Base-by-base conservation (phyloP, 805 yeast genomes). In the Candida saitoana region DNA sequence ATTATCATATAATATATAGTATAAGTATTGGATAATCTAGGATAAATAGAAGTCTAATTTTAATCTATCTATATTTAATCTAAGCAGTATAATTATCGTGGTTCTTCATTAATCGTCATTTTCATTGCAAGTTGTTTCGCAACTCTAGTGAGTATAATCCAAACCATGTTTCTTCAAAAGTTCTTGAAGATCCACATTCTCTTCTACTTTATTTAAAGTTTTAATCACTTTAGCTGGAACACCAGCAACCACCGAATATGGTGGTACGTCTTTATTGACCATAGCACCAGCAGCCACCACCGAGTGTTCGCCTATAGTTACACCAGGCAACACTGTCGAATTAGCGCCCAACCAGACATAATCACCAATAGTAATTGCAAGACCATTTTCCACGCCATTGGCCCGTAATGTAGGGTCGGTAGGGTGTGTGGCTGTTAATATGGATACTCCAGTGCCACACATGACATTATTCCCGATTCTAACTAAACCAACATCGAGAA, bases 261-360 rank as follows among this genome's bases (percentile, higher is more conserved):
- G 60, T 1, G 82, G 81, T 18, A 82, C 69, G 43, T 72, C 76
- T 42, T 64, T 74, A 9, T 73, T 70, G 19, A 83, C 86, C 2
- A 81, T 81, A 4, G 81, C 59, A 3, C 85, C 86, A 3, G 88
- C 84, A 3, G 82, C 88, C 32, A 83, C 67, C 1, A 77, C 77
- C 3, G 72, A 69, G 4, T 77, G 74, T 19, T 38, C 42, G n/a
- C 50, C 50, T 34, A 47, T 32, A 18, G 50, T 47, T n/a, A 47
- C 50, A 4, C 50, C 50, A 18, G 46, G 46, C 18, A 47, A 38
- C 5, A 47, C 43, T 1, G 46, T 44, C 18, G 40, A 40, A 16
- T 41, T 38, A 17, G 48, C 38, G 16, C 48, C 47, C 34, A 47
- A 40, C 50, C 50, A 47, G 6, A 44, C 48, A 32, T 40, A 37